phyloP scores from a whole-genome alignment of 768 basidiomycete species.

The Brasilioporus rufonigricans region DNA sequence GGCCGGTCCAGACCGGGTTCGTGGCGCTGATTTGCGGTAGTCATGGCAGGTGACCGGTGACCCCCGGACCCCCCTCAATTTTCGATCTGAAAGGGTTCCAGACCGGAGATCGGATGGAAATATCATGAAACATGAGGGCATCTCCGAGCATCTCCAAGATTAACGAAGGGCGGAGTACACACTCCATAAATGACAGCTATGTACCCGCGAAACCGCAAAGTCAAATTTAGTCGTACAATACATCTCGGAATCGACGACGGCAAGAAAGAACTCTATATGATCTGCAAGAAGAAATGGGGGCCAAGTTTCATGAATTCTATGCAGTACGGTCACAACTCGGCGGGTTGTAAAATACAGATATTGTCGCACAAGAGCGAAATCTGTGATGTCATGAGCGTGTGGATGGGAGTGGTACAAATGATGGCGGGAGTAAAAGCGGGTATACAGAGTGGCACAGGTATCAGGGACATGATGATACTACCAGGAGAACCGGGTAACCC shows the following conservation, averaged over 20 bases:
- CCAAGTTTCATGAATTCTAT: conserved; percentile 11
- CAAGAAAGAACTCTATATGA: conserved; percentile 8
- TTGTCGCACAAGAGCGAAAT: conserved; percentile 9
- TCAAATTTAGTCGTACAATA: conserved; percentile 5
- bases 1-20: too few species aligned
- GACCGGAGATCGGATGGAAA: not conserved
- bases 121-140: not conserved
- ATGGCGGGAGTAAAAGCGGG: conserved; percentile 22
- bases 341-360: conserved; percentile 20
- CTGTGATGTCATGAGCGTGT: conserved; percentile 21
- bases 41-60: too few species aligned
- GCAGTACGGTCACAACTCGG: conserved; percentile 8
- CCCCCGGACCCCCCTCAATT: too few species aligned
- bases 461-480: conserved; percentile 22
- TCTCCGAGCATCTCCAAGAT: not conserved
- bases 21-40: too few species aligned
- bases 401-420: conserved; percentile 27
- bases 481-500: conserved; percentile 15
- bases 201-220: not conserved
- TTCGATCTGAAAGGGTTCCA: too few species aligned
- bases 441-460: conserved; percentile 32
- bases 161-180: not conserved
- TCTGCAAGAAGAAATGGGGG: conserved; percentile 4
- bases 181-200: not conserved
- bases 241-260: not conserved